Evolutionary conservation across 2,329 filamentous ascomycete species (phyloP), one percentile per base, ranked within the genome.

Genomic region (Allantophomopsis lycopodina): DNA sequence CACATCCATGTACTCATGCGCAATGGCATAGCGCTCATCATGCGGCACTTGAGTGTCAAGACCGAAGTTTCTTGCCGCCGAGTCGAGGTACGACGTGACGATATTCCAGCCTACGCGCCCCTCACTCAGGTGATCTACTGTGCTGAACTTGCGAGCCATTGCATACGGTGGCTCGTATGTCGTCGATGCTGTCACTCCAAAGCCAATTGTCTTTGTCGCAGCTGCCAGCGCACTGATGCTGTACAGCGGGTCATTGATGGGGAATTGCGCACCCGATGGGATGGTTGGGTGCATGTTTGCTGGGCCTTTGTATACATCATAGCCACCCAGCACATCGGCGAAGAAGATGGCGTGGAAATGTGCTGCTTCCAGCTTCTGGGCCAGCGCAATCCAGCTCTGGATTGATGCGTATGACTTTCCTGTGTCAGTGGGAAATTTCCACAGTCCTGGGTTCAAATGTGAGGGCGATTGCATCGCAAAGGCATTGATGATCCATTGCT

Each of bases 91-190:
- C 17, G 74, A 72, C 0, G 79, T 83, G 1, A 83, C 79, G 37
- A 83, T 71, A 58, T 73, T 55, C 41, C 49, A 54, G 14, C 46
- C 50, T 0, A 52, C 39, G 57, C 78, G 63, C n/a, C 77, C 76
- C 36, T 71, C 72, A 1, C 73, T 73, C 11, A 82, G 57, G 52
- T 82, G 78, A 49, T 82, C 78, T 0, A 80, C 61, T 0, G 77
- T 82, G 5, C 69, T 73, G 8, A 82, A 54, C 15, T 76, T 58
- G n/a, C 77, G 55, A 0, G 78, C 77, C 11, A 82, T 59, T 48
- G 79, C 73, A 49, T 79, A 82, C 0, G 78, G 77, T 51, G 75
- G 69, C 52, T 83, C 78, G 44, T 83, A 83, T 0, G 75, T 80
- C 0, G 78, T 81, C 1, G 72, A 71, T 0, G 77, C 68, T 0